Evolutionary conservation across 768 basidiomycete species (phyloP), one percentile per base, ranked within the genome.

Genomic region (Psilocybe cyanescens): DNA sequence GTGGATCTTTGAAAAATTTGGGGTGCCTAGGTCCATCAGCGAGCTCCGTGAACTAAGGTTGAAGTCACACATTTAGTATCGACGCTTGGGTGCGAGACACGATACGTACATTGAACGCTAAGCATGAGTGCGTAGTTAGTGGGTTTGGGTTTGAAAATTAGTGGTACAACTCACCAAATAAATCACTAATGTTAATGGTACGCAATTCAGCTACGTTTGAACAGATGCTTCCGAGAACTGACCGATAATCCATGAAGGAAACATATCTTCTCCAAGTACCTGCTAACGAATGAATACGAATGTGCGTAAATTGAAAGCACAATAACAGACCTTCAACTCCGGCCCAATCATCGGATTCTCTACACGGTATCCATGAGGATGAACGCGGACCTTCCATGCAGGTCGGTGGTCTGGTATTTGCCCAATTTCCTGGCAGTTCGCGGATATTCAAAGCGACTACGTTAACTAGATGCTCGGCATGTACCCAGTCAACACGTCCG

Each of bases 231-330:
- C 33, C 29, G 44, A 17, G 12, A 46, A 51, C 70, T 45, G 59
- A 88, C 89, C 87, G 81, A 71, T 91, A 90, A 75, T 92, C 91
- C 87, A 91, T 87, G 66, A 90, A 92, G 62, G 84, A 90, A 17
- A 92, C 85, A 61, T 87, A 86, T 71, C 91, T 77, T 64, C 83
- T 78, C 91, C 91, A 93, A n/a, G 78, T 82, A 6, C 90, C 81
- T 82, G 58, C 44, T 35, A 16, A 30, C 35, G 33, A 7, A 16
- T 5, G 47, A 24, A 59, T 58, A 24, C 57, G 6, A 59, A 37
- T 14, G 16, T 44, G 30, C 33, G 55, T 53, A 37, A 53, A 24
- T 5, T n/a, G 31, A 28, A 59, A 39, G 5, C 50, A 39, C 54
- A 7, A 39, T 14, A 5, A 54, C 64, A 55, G 57, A 79, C 81